Conservation (phyloP, 345 rosid species). For the Salix viminalis region DNA sequence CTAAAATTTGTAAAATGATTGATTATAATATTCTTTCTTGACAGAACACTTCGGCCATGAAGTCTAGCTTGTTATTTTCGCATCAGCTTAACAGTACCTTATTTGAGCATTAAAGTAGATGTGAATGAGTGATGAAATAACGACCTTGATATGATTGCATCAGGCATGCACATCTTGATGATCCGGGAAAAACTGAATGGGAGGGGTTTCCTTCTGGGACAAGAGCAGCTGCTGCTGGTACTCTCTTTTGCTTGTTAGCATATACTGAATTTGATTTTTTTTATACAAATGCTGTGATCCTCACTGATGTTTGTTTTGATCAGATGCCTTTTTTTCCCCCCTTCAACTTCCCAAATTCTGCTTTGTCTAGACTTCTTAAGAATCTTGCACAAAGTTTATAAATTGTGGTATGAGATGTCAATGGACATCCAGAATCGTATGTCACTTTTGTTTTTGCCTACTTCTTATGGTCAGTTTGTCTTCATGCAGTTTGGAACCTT, state of each 20-base stretch:
- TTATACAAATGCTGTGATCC: background rate
- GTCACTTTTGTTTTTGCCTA: background rate
- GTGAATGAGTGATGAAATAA: background rate
- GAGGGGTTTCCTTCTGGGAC: constrained; percentile 98
- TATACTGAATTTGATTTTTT: background rate
- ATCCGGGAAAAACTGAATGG: constrained; percentile 97
- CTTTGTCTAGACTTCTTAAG: background rate
- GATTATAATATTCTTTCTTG: too few relatives aligned
- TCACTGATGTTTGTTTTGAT: background rate
- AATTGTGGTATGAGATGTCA: background rate
- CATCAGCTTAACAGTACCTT: too few relatives aligned
- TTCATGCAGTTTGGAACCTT: background rate
- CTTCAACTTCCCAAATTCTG: background rate
- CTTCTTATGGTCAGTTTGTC: background rate
- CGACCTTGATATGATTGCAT: constrained; percentile 7
- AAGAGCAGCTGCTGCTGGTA: constrained; percentile 97
- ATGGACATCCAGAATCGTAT: background rate
- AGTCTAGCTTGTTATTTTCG: background rate
- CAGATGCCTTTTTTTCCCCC: background rate
- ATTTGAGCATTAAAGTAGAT: too few relatives aligned
- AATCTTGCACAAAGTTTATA: background rate
- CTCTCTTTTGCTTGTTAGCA: background rate
- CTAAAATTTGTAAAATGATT: too few relatives aligned
- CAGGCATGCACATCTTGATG: constrained; percentile 96
- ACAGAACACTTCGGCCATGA: background rate